Percentiles rank a stretch among this genome's conserved stretches.
Conservation (phyloP, 345 rosid species). For the Salix exigua region DNA sequence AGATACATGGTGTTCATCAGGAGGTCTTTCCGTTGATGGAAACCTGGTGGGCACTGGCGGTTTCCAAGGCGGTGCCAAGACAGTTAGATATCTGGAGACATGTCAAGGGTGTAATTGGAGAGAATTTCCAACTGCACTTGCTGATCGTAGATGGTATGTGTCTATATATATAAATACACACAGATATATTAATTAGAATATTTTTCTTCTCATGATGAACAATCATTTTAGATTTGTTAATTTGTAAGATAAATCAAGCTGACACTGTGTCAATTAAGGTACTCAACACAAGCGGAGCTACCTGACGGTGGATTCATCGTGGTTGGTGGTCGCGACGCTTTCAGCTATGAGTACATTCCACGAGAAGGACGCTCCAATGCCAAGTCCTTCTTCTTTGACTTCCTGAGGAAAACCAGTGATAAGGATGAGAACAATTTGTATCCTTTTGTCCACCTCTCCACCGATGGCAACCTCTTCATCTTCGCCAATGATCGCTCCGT, state of each 20-base stretch:
- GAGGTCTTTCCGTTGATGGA: slow-evolving; percentile 67
- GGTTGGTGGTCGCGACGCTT: slow-evolving; percentile 74
- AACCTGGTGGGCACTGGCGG: slow-evolving; percentile 79
- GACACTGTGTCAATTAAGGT: background rate
- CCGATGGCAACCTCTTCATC: slow-evolving; percentile 77
- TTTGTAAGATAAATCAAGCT: no score
- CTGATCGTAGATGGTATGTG: slow-evolving; percentile 56
- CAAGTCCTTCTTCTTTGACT: slow-evolving; percentile 31
- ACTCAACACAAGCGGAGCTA: slow-evolving; percentile 60
- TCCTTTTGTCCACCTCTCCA: slow-evolving; percentile 71
- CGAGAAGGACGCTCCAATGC: slow-evolving; percentile 43
- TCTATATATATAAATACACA: no score
- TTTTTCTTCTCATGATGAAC: no score
- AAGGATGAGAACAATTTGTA: slow-evolving; percentile 69
- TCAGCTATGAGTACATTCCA: slow-evolving; percentile 74
- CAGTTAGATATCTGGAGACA: slow-evolving; percentile 47
- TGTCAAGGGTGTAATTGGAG: slow-evolving; percentile 52
- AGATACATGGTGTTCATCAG: slow-evolving; percentile 98
- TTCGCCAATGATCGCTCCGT: slow-evolving; percentile 77
- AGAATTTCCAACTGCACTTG: slow-evolving; percentile 66
- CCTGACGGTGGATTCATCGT: slow-evolving; percentile 68
- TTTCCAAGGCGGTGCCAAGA: slow-evolving; percentile 53
- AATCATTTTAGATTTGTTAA: no score
- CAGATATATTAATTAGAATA: no score
- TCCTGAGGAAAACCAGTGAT: slow-evolving; percentile 51